These are phyloP conservation scores for Coemansia sp. DNA, from an alignment of 192 early-diverging fungal species.

Conservation along the genomic window DNA sequence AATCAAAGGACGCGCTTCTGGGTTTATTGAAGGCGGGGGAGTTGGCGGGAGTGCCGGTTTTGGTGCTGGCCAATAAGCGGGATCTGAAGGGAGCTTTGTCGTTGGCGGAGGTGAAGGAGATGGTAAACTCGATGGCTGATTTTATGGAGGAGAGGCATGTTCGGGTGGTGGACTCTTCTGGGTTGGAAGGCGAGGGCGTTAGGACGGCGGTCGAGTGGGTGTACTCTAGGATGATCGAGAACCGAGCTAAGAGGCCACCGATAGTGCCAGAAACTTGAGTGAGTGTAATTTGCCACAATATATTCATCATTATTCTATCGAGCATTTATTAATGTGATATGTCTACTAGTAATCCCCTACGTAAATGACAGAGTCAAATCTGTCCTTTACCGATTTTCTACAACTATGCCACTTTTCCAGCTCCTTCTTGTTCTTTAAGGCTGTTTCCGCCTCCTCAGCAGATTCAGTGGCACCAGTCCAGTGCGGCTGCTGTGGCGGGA, in stretches of 20 bases:
- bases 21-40: slow-evolving; percentile 66
- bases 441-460: too few relatives aligned
- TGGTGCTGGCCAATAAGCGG: slow-evolving; percentile 95
- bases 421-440: too few relatives aligned
- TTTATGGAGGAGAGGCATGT: slow-evolving; percentile 82
- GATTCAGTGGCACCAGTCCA: slow-evolving; percentile 18
- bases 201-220: slow-evolving; percentile 91
- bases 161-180: slow-evolving; percentile 63
- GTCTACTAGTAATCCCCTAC: too few relatives aligned
- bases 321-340: neutral
- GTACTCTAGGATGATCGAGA: slow-evolving; percentile 74
- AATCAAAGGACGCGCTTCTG: slow-evolving; percentile 24
- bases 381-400: too few relatives aligned
- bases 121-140: slow-evolving; percentile 85
- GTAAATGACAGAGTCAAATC: too few relatives aligned
- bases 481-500: slow-evolving; percentile 64
- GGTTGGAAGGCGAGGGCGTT: slow-evolving; percentile 68
- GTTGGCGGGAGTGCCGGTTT: slow-evolving; percentile 80
- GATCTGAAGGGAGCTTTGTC: slow-evolving; percentile 69
- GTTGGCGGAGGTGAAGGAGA: slow-evolving; percentile 84
- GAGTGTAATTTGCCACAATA: neutral
- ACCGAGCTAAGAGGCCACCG: slow-evolving; percentile 77
- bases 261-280: slow-evolving; percentile 34
- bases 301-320: too few relatives aligned
- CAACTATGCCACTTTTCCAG: neutral